A percentile compares a stretch with the other conserved stretches of the same genome.
phyloP scores from a whole-genome alignment of 2,329 filamentous ascomycete species.

The Monosporascus ibericus region DNA sequence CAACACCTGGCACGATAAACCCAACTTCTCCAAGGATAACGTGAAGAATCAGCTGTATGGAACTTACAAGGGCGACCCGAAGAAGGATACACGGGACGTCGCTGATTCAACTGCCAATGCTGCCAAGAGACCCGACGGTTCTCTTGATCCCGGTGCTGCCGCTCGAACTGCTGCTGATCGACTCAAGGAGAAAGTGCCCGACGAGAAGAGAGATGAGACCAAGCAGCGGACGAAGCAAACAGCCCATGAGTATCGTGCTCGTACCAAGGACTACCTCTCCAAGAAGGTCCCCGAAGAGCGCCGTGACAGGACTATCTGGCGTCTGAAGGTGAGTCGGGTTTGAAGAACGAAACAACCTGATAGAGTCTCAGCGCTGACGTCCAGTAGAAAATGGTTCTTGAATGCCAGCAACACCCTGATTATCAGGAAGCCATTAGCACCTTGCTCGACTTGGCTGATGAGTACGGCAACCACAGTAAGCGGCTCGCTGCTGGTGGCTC shows the following conservation, averaged over 20 bases:
- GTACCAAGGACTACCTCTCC: constrained; percentile 66
- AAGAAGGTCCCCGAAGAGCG: constrained; percentile 89
- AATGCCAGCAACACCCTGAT: constrained; percentile 91
- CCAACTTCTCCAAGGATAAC: constrained; percentile 64
- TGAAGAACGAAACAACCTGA: constrained; percentile 38
- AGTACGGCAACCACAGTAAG: constrained; percentile 72
- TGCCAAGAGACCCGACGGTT: constrained; percentile 24
- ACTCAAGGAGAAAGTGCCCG: constrained; percentile 56
- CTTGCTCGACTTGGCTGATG: constrained; percentile 74
- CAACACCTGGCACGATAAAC: constrained; percentile 89
- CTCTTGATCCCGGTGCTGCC: constrained; percentile 19
- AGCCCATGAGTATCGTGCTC: constrained; percentile 31
- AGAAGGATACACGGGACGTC: constrained; percentile 55
- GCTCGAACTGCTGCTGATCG: constrained; percentile 38
- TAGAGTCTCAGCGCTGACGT: constrained; percentile 51
- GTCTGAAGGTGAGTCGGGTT: constrained; percentile 53
- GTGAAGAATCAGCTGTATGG: constrained; percentile 64
- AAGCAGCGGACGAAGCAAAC: constrained; percentile 39
- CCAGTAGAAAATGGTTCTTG: constrained; percentile 83
- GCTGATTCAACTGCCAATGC: constrained; percentile 42
- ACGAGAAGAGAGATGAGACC: constrained; percentile 53
- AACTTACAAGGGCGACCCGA: constrained; percentile 48
- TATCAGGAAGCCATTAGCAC: constrained; percentile 91
- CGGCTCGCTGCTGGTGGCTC: constrained; percentile 57
- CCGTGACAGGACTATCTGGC: constrained; percentile 85